Base-by-base conservation (phyloP, 2,329 filamentous ascomycete genomes). In the Emergomyces orientalis region DNA sequence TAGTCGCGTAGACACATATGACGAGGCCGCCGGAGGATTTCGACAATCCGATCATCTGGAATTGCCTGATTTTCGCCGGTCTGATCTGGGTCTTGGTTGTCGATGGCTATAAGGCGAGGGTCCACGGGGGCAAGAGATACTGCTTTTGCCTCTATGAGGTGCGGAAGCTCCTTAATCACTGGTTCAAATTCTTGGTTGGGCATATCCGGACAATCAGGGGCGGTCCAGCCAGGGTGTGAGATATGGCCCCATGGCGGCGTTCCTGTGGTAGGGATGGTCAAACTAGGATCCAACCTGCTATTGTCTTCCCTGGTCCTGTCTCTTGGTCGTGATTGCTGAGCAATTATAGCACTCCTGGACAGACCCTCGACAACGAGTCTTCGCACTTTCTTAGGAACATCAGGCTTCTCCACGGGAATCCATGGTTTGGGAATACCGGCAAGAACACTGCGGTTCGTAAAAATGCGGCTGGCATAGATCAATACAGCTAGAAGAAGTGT, bases 91-190 rank as follows among this genome's bases (percentile, higher is more conserved):
- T 55, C 51, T 14, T 39, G 59, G 30, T 54, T 25, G 13, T 74
- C 43, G 6, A 19, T 14, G 25, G 5, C 11, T 32, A 69, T 66
- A 11, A 71, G 69, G 2, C 76, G 73, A 3, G 81, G 79, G 66
- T 82, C 80, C 0, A 80, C 79, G 37, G 87, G 90, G 0, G 89
- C 90, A 45, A 96, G 82, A 0, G 90, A 91, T n/a, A 97, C 85
- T 0, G 91, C 93, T 74, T 93, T 93, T 11, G 90, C 93, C 78
- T 97, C 93, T 66, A 97, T 89, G 34, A 97, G 81, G 71, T 95
- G 88, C 1, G 92, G 90, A 30, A 99, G 81, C 75, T 97, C 93
- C 45, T 84, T 82, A 22, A 97, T 81, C 30, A 99, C 90, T 1
- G 86, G 86, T 68, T 82, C 83, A 74, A 96, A 97, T 67, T 95